These are phyloP conservation scores for Eimeria maxima DNA, from an alignment of 169 alveolate species.

Conservation along the genomic window DNA sequence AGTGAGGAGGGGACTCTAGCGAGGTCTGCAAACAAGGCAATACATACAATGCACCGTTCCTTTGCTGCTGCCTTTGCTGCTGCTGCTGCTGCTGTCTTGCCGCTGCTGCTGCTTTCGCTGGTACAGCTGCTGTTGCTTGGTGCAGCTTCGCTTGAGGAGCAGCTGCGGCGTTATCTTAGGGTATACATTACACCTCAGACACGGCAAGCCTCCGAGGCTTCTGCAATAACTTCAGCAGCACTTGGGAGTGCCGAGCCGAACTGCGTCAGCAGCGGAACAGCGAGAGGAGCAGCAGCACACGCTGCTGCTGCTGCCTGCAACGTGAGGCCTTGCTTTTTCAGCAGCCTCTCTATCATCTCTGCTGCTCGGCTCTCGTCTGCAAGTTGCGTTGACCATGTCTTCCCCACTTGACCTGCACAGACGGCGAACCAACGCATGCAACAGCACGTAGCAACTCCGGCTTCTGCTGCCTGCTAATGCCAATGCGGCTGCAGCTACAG, in stretches of 20 bases:
- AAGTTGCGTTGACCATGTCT: constrained; percentile 51
- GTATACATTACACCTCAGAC: neutral
- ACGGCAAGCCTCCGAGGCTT: constrained; percentile 67
- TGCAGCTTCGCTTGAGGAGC: neutral
- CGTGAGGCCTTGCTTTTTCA: constrained; percentile 35
- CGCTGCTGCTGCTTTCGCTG: neutral
- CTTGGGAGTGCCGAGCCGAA: neutral
- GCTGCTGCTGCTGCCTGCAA: constrained; percentile 49
- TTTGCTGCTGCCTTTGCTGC: constrained; percentile 3
- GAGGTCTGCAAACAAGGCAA: no score
- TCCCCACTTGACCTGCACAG: constrained; percentile 68
- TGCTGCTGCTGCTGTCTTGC: neutral
- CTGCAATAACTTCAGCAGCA: constrained; percentile 62
- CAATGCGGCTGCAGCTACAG: neutral
- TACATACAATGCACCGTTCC: neutral
- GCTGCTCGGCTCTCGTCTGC: constrained; percentile 60
- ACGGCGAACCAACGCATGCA: neutral
- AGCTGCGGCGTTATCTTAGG: neutral
- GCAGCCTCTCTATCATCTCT: constrained; percentile 42
- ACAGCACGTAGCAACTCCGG: no score
- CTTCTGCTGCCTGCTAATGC: neutral
- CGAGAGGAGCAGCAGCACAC: constrained; percentile 21
- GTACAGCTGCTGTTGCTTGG: neutral
- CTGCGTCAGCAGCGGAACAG: constrained; percentile 53
- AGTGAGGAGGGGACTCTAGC: no score